These are phyloP conservation scores for Raffaelea arxii DNA, from an alignment of 2,329 filamentous ascomycete species.

Conservation along the genomic window DNA sequence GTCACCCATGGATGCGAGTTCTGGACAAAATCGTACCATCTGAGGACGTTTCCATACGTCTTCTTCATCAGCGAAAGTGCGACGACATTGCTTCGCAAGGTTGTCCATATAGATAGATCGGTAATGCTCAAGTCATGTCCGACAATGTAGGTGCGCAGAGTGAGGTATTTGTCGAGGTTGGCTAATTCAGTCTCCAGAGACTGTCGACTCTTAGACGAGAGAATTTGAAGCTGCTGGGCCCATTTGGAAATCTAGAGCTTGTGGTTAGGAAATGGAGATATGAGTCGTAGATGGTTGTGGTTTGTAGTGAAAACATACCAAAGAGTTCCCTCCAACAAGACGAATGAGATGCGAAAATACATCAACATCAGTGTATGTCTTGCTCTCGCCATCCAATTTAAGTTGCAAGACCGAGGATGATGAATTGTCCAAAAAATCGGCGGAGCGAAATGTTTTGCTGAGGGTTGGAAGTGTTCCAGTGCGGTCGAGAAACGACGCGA, in stretches of 20 bases:
- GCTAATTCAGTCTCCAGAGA: constrained; percentile 62
- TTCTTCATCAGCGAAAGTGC: constrained; percentile 71
- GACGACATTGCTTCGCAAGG: constrained; percentile 72
- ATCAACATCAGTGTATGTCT: not conserved
- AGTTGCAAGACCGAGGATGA: not conserved
- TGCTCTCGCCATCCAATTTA: not conserved
- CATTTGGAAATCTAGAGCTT: not conserved
- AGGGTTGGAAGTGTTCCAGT: not conserved
- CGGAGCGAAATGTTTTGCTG: not conserved
- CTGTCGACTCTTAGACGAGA: constrained; percentile 57
- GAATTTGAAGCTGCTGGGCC: not conserved
- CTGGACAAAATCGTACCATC: constrained; percentile 84
- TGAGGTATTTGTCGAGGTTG: constrained; percentile 77
- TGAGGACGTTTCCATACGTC: constrained; percentile 61
- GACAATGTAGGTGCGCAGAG: constrained; percentile 74
- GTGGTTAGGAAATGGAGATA: too few relatives aligned
- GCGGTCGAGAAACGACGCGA: not conserved
- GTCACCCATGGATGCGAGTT: constrained; percentile 50
- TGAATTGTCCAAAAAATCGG: not conserved
- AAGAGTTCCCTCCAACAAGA: not conserved
- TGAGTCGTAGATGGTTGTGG: not conserved
- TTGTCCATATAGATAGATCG: constrained; percentile 74
- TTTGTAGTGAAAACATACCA: not conserved
- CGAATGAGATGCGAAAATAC: not conserved
- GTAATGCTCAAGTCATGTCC: constrained; percentile 68